Base-by-base conservation (phyloP, 768 basidiomycete species). In the Xerocomus brunneocitrinus region DNA sequence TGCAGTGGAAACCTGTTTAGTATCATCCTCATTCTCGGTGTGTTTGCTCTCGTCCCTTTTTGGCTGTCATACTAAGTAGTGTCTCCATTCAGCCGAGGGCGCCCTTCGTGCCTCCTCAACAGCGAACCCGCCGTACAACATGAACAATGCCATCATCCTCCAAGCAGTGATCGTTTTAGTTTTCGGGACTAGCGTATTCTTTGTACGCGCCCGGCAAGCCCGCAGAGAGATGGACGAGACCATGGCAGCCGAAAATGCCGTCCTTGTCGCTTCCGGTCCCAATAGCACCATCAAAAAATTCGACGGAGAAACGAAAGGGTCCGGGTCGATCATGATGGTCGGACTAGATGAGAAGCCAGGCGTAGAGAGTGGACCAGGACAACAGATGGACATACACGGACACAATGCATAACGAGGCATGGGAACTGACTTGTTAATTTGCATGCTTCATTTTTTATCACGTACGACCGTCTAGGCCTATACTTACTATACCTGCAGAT, bases 71-170 rank as follows among this genome's bases (percentile, higher is more conserved):
- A 10, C 38, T 53, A 3, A 42, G 31, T 19, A 8, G 8, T 6
- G 7, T 22, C 4, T 45, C 28, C 14, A 46, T 47, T 35, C 60
- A 89, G 89, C 73, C 35, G 76, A 85, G 67, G 78, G 80, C 44
- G 86, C 88, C 3, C 75, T 93, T 14, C 85, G 89, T 42, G 86
- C 79, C 10, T 72, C 80, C 3, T 59, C 74, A 10, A 67, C 76
- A 35, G 88, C 84, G 14, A 66, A 76, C 43, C 90, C 89, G 1
- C 89, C 91, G 1, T 71, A 81, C 30, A 88, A 89, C 67, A 89
- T 93, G 87, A 79, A 68, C 32, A 71, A 74, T 10, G 80, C 81
- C 3, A 69, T 89, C 40, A 82, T 92, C 27, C 81, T 93, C 63
- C 80, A 85, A 27, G 89, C 81, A 3, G 66, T 71, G 0, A 58